Conservation (phyloP, 352 stramenopile species). For the Phytophthora palmivora region DNA sequence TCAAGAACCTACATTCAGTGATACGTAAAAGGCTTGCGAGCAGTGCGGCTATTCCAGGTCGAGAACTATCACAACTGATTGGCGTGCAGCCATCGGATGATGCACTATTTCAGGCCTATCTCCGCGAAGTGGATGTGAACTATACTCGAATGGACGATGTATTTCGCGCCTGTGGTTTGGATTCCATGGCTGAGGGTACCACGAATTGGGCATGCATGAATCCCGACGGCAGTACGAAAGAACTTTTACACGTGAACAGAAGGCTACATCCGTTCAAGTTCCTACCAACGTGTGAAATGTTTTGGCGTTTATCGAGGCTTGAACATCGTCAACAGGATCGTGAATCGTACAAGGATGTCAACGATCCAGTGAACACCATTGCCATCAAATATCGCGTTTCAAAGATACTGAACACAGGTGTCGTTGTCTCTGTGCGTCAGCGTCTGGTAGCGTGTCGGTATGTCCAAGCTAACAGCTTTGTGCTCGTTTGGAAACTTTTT, state of each 20-base stretch:
- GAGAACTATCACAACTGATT: too few species aligned
- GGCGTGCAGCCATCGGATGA: too few species aligned
- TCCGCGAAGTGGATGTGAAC: too few species aligned
- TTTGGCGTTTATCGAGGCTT: not conserved
- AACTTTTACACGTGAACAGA: slow-evolving; percentile 5
- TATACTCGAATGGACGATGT: too few species aligned
- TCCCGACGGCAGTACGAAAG: not conserved
- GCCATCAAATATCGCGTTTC: slow-evolving; percentile 7
- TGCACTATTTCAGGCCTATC: too few species aligned
- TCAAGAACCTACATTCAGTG: too few species aligned
- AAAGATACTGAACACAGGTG: not conserved
- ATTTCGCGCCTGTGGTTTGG: too few species aligned
- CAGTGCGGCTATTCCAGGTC: too few species aligned
- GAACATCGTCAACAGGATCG: slow-evolving; percentile 4
- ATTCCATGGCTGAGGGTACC: slow-evolving; percentile 1
- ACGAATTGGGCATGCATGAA: not conserved
- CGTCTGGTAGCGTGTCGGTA: slow-evolving; percentile 2
- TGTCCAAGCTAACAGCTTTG: not conserved
- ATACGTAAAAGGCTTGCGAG: too few species aligned
- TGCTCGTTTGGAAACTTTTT: not conserved
- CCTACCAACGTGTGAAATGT: not conserved
- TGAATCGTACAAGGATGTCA: not conserved
- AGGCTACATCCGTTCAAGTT: slow-evolving; percentile 7
- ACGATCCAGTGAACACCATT: slow-evolving; percentile 1
- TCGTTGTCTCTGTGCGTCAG: not conserved